phyloP scores from a whole-genome alignment of 2,329 filamentous ascomycete genomes.

The Xylariaceae sp. region DNA sequence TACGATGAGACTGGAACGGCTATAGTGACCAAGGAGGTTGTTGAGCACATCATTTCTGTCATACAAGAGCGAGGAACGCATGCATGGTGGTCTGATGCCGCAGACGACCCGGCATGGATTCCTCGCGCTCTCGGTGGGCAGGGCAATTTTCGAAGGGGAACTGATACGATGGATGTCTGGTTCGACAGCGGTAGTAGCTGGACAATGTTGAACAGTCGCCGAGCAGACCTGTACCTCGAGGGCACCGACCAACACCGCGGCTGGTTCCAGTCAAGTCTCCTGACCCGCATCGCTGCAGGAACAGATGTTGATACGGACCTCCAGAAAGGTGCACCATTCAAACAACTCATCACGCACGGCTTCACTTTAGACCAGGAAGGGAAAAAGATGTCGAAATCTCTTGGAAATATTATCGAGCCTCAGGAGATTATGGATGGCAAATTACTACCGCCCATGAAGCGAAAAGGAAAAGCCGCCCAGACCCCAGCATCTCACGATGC shows the following conservation, averaged over 20 bases:
- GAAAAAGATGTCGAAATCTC: conserved; percentile 98
- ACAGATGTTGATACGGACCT: conserved; percentile 31
- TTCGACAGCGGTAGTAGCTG: conserved; percentile 97
- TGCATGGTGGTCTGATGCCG: conserved; percentile 86
- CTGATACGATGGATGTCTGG: conserved; percentile 99
- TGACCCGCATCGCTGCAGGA: conserved; percentile 74
- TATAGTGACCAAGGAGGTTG: conserved; percentile 72
- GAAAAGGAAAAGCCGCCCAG: conserved; percentile 48
- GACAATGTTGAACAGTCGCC: conserved; percentile 54
- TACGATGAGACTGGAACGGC: conserved; percentile 71
- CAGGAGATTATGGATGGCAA: conserved; percentile 80
- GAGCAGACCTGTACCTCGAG: conserved; percentile 86
- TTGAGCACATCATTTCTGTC: conserved; percentile 78
- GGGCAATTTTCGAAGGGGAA: conserved; percentile 65
- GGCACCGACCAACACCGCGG: conserved; percentile 94
- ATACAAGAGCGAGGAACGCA: conserved; percentile 78
- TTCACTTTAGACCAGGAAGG: conserved; percentile 86
- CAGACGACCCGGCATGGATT: conserved; percentile 75
- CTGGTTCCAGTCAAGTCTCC: conserved; percentile 95
- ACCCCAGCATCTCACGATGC: conserved; percentile 53
- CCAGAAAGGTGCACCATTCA: conserved; percentile 63
- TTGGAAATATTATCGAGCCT: conserved; percentile 83
- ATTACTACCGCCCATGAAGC: conserved; percentile 65
- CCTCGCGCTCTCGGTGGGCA: conserved; percentile 50
- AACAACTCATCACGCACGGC: conserved; percentile 87